Base-by-base conservation (phyloP, 331 rosid genomes). In the Malus hybrid region DNA sequence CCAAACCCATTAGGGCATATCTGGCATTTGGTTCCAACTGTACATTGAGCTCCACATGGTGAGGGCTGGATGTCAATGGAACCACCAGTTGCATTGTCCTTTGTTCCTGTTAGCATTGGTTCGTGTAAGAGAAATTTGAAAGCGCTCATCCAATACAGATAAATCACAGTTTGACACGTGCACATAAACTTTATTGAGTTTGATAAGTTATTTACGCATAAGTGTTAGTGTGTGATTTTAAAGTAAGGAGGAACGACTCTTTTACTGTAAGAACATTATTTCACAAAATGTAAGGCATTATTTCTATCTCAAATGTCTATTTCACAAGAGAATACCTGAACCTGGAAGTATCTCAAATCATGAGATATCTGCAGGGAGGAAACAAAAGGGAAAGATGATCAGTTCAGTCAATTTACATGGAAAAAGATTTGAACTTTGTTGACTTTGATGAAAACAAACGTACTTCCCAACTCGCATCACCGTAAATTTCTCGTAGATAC, bases 1-100 rank as follows among this genome's bases (percentile, higher is more conserved):
- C 90, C 48, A 90, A 75, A 56, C 97, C 98, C 89, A 93, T 83
- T 42, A 91, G 67, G 76, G 97, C 98, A 90, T 85, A 85, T 72
- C 82, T 93, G 59, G 94, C 92, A 85, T 88, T 87, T 69, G 85
- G 80, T 80, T 93, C 97, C 76, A 77, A 52, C 34, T 82, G 79
- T 56, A 88, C 89, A 82, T 93, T 85, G 64, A 91, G 85, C 83
- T 93, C 97, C 84, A 87, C 80, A 82, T 91, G 98, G 82, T 91
- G 86, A 74, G 89, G 14, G 74, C 97, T 91, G 67, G 87, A 90
- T 31, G 91, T 78, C 66, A 93, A 24, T 73, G 97, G 96, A 81
- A 93, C 89, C 39, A 77, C 79, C 27, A 86, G 90, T 87, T 91
- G 88, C 79, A 24, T 68, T 42, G 87, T 70, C 82, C 79, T 82